Evolutionary conservation across 2,329 filamentous ascomycete genomes (phyloP).

Genomic region (Rugonectria rugulosa): DNA sequence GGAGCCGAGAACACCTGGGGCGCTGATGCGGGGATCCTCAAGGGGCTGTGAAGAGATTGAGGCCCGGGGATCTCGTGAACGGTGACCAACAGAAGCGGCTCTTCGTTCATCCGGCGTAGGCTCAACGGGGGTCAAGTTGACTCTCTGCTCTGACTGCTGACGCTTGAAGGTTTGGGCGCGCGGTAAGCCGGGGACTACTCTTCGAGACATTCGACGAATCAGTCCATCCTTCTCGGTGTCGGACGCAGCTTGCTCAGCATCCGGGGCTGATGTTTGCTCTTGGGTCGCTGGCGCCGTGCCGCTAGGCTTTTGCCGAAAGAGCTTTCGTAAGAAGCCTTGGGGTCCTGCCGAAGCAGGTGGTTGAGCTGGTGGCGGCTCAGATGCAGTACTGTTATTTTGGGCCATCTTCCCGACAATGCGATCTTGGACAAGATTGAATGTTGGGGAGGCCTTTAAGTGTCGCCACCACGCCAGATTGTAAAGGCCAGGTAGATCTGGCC

Average conservation of each 20-base stretch:
- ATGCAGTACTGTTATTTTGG: conserved; percentile 39
- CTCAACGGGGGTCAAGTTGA: conserved; percentile 72
- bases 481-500: conserved; percentile 6
- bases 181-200: conserved; percentile 80
- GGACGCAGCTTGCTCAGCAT: conserved; percentile 45
- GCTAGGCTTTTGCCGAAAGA: conserved; percentile 36
- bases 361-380: conserved; percentile 38
- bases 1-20: conserved; percentile 52
- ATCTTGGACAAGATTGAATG: conserved; percentile 14
- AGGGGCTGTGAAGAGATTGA: conserved; percentile 32
- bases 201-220: conserved; percentile 57
- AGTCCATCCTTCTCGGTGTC: conserved; percentile 45
- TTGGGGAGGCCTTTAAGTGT: background rate
- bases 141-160: conserved; percentile 81
- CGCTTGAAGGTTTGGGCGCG: conserved; percentile 81
- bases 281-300: conserved; percentile 19
- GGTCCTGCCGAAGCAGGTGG: conserved; percentile 35
- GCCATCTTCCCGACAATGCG: conserved; percentile 41
- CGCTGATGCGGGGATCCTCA: conserved; percentile 54
- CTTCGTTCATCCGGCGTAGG: conserved; percentile 72
- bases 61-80: conserved; percentile 46
- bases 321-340: conserved; percentile 40
- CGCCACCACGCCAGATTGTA: background rate
- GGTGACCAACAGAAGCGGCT: conserved; percentile 71
- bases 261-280: conserved; percentile 24